Evolutionary conservation across 257 asterid genomes (phyloP).

Genomic region (Forsythia viridissima): DNA sequence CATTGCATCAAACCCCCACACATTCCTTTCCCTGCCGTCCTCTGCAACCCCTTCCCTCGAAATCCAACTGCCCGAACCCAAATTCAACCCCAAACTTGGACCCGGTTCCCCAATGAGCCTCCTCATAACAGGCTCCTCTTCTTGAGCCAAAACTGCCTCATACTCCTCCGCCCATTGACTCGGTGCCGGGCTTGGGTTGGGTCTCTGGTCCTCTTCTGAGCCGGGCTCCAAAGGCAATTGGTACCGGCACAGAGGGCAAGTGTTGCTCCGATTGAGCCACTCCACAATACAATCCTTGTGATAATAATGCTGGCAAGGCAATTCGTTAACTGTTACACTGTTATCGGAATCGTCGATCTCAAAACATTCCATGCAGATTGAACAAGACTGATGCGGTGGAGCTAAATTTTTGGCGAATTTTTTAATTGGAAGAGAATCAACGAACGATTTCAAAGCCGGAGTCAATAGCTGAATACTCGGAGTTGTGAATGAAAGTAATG

Average conservation of each 20-base stretch:
- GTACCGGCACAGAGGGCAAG: constrained; percentile 62
- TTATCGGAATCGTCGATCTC: constrained; percentile 19
- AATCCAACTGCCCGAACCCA: constrained; percentile 15
- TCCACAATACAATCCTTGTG: constrained; percentile 53
- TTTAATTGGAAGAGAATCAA: constrained; percentile 38
- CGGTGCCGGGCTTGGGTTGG: not conserved
- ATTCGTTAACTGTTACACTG: constrained; percentile 25
- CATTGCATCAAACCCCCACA: constrained; percentile 32
- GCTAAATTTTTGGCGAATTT: constrained; percentile 25
- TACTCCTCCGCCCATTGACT: not conserved
- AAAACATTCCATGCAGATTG: constrained; percentile 62
- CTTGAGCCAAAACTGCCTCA: constrained; percentile 14
- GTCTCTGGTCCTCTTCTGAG: no score
- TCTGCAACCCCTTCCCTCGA: not conserved
- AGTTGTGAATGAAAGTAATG: constrained; percentile 26
- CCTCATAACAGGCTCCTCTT: constrained; percentile 14
- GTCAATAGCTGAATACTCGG: constrained; percentile 9
- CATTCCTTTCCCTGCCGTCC: constrained; percentile 16
- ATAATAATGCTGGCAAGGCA: constrained; percentile 55
- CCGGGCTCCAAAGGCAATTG: constrained; percentile 37
- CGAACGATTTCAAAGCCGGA: constrained; percentile 39
- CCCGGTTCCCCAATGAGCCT: constrained; percentile 24
- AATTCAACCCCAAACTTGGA: not conserved
- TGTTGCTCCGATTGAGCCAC: constrained; percentile 51
- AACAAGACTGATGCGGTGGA: constrained; percentile 33